These are phyloP conservation scores for Cyclocybe cylindracea DNA, from an alignment of 768 basidiomycete genomes.

Conservation along the genomic window DNA sequence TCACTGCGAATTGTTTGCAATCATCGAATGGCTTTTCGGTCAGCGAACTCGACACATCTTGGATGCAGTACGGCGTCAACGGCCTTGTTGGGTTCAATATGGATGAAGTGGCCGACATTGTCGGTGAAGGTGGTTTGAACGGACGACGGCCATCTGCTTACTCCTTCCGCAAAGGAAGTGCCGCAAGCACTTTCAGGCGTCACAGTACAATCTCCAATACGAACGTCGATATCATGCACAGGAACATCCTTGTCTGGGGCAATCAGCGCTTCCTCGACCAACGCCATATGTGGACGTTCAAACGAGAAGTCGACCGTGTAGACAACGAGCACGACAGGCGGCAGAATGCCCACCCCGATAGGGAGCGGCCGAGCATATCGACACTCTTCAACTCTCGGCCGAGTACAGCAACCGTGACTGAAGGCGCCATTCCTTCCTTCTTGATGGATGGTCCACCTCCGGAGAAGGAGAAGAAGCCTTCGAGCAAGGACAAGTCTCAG, in stretches of 20 bases:
- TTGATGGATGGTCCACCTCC: conserved; percentile 13
- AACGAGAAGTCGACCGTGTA: conserved; percentile 43
- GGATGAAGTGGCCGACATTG: conserved; percentile 28
- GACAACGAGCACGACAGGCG: conserved; percentile 8
- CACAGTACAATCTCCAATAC: conserved; percentile 44
- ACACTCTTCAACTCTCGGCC: conserved; percentile 29
- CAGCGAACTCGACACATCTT: conserved; percentile 46
- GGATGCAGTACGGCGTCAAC: conserved; percentile 22
- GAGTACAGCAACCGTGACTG: conserved; percentile 26
- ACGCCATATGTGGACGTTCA: conserved; percentile 60
- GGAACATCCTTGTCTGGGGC: conserved; percentile 38
- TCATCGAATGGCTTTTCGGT: conserved; percentile 11
- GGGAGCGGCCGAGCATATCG: conserved; percentile 25
- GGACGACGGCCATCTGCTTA: conserved; percentile 14
- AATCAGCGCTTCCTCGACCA: conserved; percentile 46
- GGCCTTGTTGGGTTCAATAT: conserved; percentile 26
- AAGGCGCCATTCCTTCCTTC: conserved; percentile 10
- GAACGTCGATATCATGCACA: conserved; percentile 43
- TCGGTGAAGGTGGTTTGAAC: conserved; percentile 14
- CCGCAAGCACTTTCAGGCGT: conserved; percentile 29
- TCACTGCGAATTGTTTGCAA: no score
- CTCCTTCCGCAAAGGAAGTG: conserved; percentile 22
- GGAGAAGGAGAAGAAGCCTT: conserved; percentile 5
- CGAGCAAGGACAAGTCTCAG: conserved; percentile 26
- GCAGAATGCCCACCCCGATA: conserved; percentile 6